Base-by-base conservation (phyloP, 805 yeast genomes). In the Blastobotrys mokoenaii region DNA sequence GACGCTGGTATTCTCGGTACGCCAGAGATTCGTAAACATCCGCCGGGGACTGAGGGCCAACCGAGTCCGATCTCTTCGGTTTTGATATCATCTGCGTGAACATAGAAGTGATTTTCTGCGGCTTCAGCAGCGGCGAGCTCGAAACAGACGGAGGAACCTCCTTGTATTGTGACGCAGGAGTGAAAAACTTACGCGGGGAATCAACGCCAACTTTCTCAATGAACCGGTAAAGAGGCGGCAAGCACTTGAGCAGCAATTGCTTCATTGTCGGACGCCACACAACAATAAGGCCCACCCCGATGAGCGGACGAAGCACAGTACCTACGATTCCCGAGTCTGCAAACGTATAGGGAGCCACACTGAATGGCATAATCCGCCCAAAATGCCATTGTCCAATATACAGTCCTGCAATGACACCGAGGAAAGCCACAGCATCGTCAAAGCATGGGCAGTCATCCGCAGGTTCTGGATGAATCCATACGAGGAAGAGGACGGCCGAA, bases 371-470 rank as follows among this genome's bases (percentile, higher is more conserved):
- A 3, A 37, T 38, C 5, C 41, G 57, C 55, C 3, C 73, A 59
- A 22, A 62, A 9, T 63, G 49, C 79, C 82, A 79, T 53, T 74
- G 77, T 15, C 80, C 71, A 20, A 82, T 51, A 50, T 84, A 93
- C 5, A 83, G 55, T 0, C 98, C 98, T 38, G 79, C 66, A 12
- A 88, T 69, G 37, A 89, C 97, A 2, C 96, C 96, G 43, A 89
- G 68, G 56, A 90, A 90, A 3, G 97, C 95, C 27, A 90, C 95
- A 15, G 88, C 79, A 61, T 90, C 98, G 58, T 89, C 96, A 59
- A 82, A 90, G 62, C 98, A 93, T 1, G 98, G 98, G 59, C 98
- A 90, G 53, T 81, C 83, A 55, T 93, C 98, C 16, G 84, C 79
- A 1, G 97, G 97, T 47, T 74, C 77, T 0, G 88, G 84, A 64